Conservation (phyloP, 768 basidiomycete genomes). For the Pulveroboletus sp. region DNA sequence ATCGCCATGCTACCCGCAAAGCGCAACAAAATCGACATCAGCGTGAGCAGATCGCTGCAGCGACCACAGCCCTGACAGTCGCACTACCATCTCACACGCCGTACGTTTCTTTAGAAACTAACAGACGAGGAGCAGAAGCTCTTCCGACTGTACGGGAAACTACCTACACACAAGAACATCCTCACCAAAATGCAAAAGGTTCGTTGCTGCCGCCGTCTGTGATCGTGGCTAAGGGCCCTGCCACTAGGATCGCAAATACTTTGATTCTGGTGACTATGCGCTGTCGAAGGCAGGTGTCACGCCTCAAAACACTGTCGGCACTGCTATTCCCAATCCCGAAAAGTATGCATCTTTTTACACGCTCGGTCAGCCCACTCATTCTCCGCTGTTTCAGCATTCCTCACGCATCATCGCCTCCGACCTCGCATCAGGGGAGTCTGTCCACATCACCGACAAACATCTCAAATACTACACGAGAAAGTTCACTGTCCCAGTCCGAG, state of each 20-base stretch:
- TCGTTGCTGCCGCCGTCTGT: conserved; percentile 14
- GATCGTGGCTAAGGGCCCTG: conserved; percentile 8
- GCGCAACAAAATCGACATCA: conserved; percentile 93
- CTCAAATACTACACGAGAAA: conserved; percentile 62
- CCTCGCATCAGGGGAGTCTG: conserved; percentile 47
- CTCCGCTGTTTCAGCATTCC: conserved; percentile 60
- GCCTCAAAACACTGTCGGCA: conserved; percentile 87
- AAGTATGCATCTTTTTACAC: conserved; percentile 51
- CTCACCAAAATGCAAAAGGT: conserved; percentile 97
- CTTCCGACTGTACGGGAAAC: conserved; percentile 90
- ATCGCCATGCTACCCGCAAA: conserved; percentile 63
- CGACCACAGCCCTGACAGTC: neutral
- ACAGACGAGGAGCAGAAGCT: conserved; percentile 89
- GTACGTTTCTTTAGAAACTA: conserved; percentile 51
- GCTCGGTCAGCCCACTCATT: neutral
- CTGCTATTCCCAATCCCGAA: conserved; percentile 96
- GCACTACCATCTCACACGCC: conserved; percentile 14
- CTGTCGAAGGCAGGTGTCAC: conserved; percentile 91
- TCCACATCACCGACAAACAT: conserved; percentile 75
- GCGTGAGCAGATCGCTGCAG: conserved; percentile 47
- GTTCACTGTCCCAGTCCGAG: conserved; percentile 34
- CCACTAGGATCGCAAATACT: conserved; percentile 92
- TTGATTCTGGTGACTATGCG: conserved; percentile 98
- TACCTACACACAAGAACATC: conserved; percentile 90
- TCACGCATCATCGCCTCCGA: conserved; percentile 75